Evolutionary conservation across 2,329 filamentous ascomycete species (phyloP), one percentile per base, ranked within the genome.

Genomic region (Allantophomopsis cytisporea): DNA sequence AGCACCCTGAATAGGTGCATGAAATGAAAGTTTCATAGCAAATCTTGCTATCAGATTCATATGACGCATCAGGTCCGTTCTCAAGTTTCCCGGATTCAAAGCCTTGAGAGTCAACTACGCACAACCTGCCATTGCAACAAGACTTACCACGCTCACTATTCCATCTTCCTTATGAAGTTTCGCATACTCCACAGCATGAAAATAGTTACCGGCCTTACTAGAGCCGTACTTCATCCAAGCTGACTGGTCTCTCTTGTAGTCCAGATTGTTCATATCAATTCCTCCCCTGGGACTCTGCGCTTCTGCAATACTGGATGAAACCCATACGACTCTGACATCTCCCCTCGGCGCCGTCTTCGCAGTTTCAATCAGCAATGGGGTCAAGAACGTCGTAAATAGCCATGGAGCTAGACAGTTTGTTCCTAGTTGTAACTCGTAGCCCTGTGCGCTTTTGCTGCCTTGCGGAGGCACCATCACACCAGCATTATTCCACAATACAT

Each of bases 401-500:
- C 56, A 62, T 2, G 57, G 56, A 1, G 50, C 60, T 1, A 63
- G 35, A 33, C 50, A 50, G 41, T 64, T 63, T 3, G 54, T 58
- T 12, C 57, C 60, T 8, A 61, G 40, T 23, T 59, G 56, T 8
- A 59, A 36, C 35, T 64, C 60, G 42, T 58, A 54, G 18, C 58
- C 58, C 44, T 60, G 44, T 35, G 42, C 46, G 5, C 54, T 56
- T 43, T 55, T 52, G 40, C 52, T 48, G 13, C 60, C 50, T 40
- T 48, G 36, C 36, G 55, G 53, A 1, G 60, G 57, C 2, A 46
- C 44, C 59, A 62, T 62, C 5, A 65, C 56, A 10, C 56, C 59
- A 10, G 61, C 60, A 39, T 60, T 60, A 41, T 61, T 59, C 46
- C 54, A 61, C 0, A 67, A 51, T 3, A 64, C 59, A 43, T 67